Evolutionary conservation across 192 early-diverging fungal species (phyloP).

Genomic region (Podila epicladia): DNA sequence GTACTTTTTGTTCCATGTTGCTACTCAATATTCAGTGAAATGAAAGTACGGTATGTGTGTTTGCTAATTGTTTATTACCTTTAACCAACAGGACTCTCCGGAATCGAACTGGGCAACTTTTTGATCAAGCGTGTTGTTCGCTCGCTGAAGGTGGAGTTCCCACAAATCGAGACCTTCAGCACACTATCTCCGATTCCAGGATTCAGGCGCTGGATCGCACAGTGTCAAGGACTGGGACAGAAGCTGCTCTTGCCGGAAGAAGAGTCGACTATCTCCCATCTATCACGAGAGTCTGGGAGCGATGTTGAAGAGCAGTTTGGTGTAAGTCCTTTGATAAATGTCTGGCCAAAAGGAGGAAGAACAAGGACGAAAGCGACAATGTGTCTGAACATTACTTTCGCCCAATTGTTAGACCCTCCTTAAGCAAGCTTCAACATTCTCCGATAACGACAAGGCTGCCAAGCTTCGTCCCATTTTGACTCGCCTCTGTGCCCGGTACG

Average conservation of each 20-base stretch:
- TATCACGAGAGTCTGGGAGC: neutral
- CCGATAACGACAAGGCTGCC: conserved; percentile 8
- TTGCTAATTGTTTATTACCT: neutral
- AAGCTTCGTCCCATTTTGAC: conserved; percentile 67
- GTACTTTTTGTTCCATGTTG: conserved; percentile 8
- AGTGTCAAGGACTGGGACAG: conserved; percentile 37
- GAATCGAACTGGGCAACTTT: conserved; percentile 93
- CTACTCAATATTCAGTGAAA: neutral
- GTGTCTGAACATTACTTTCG: too few species aligned
- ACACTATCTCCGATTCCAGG: conserved; percentile 93
- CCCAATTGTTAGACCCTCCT: conserved; percentile 6
- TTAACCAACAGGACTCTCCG: conserved; percentile 66
- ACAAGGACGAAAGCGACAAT: neutral
- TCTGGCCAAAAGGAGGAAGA: neutral
- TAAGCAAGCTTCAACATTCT: conserved; percentile 27
- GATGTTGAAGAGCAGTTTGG: conserved; percentile 27
- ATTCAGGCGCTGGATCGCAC: conserved; percentile 79
- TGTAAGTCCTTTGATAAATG: conserved; percentile 10
- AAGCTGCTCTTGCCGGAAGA: conserved; percentile 30
- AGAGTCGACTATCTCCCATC: conserved; percentile 2
- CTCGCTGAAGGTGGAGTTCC: conserved; percentile 75
- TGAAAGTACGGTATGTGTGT: neutral
- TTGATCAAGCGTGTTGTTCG: conserved; percentile 89
- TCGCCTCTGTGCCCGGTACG: conserved; percentile 67
- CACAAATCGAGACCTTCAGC: conserved; percentile 80